Evolutionary conservation across 768 basidiomycete species (phyloP), one percentile per base, ranked within the genome.

Genomic region (Boletus vermiculosoides): DNA sequence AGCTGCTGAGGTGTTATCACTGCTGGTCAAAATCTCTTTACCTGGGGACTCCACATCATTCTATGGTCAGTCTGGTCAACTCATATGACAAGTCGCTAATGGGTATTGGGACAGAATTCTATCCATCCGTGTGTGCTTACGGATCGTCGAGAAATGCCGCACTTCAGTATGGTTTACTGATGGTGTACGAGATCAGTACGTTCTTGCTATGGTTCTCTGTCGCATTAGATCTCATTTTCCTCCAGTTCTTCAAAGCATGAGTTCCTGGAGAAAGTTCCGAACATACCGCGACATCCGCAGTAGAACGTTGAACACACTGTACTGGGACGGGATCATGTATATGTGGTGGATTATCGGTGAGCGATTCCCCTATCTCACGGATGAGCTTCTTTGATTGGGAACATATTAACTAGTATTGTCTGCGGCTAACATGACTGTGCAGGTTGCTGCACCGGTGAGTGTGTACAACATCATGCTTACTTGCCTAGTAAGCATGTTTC

Each of bases 311-410:
- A 63, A 52, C 39, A 70, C 63, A 10, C 41, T 68, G 2, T 69
- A 69, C 42, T 63, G 65, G 69, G 69, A 66, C 3, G 68, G 67
- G 9, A 67, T 70, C 40, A 20, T 58, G 50, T 69, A 70, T 18
- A 69, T 69, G 66, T 55, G 50, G 45, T 57, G 63, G 41, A 44
- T 63, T 12, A 70, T 67, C 20, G 2, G 67, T 70, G 30, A 46
- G 61, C 2, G 12, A 34, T 6, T 15, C 20, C 11, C 10, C 5
- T 53, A 22, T 9, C 10, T 40, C 12, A 6, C 22, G 7, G 13
- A 15, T n/a, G 13, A 18, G 12, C 4, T 13, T 52, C 25, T 11
- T 42, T 52, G 49, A 59, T 47, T 13, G 18, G 20, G 51, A 16
- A 52, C n/a, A 40, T 22, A 33, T 45, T 0, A 31, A 42, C 11